A percentile compares a stretch with the other conserved stretches of the same genome.
Evolutionary conservation across 768 basidiomycete species (phyloP).

Genomic region (Leccinum longicurvipes): DNA sequence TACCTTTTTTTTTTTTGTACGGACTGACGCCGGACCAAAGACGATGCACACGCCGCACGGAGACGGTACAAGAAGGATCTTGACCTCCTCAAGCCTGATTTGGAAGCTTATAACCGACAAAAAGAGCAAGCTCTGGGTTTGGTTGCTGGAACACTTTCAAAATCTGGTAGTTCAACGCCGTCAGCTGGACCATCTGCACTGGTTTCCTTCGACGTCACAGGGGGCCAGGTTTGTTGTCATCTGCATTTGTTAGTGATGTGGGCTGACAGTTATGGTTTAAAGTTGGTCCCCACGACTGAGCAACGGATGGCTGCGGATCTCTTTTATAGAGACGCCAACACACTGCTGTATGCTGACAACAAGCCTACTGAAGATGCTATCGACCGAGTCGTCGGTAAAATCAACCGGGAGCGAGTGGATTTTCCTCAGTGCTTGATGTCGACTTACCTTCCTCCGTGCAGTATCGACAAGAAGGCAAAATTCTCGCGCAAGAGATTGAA

Average conservation of each 20-base stretch:
- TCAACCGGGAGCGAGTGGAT: conserved; percentile 83
- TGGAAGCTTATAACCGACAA: conserved; percentile 82
- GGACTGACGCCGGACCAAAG: conserved; percentile 38
- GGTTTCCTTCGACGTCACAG: conserved; percentile 52
- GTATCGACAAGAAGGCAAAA: conserved; percentile 86
- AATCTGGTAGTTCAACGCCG: conserved; percentile 33
- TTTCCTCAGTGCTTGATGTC: neutral
- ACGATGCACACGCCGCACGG: conserved; percentile 86
- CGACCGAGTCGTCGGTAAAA: conserved; percentile 85
- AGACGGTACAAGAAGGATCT: conserved; percentile 91
- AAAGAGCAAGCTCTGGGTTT: conserved; percentile 83
- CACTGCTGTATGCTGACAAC: conserved; percentile 89
- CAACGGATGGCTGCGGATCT: conserved; percentile 73
- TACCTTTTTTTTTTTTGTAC: neutral
- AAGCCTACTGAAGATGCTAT: conserved; percentile 96
- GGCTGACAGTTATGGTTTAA: conserved; percentile 9
- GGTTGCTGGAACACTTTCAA: conserved; percentile 61
- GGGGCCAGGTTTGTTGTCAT: conserved; percentile 36
- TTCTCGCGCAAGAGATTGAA: conserved; percentile 87
- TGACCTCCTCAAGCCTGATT: conserved; percentile 82
- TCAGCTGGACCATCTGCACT: conserved; percentile 33
- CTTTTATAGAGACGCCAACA: conserved; percentile 92
- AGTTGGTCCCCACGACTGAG: conserved; percentile 53
- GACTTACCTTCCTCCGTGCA: conserved; percentile 27
- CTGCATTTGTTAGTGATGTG: neutral